phyloP scores from a whole-genome alignment of 2,329 filamentous ascomycete genomes.

The Xylaria sp. region DNA sequence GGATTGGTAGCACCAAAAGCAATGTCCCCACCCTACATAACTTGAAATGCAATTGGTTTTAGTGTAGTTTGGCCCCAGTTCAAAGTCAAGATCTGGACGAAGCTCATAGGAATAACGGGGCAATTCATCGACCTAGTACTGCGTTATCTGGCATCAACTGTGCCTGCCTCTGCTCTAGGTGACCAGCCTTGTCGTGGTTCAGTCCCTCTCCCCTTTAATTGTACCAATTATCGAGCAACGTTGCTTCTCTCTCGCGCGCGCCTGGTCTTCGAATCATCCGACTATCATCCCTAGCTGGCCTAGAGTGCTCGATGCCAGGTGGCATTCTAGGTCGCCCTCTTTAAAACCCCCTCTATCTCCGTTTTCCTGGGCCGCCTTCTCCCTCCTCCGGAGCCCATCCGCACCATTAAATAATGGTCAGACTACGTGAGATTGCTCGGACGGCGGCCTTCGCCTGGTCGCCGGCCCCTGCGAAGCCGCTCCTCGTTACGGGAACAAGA shows the following conservation, averaged over 20 bases:
- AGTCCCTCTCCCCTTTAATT: constrained; percentile 4
- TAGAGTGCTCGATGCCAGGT: constrained; percentile 51
- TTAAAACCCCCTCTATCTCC: constrained; percentile 26
- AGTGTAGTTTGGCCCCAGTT: constrained; percentile 1
- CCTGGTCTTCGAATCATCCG: constrained; percentile 29
- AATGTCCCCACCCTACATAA: constrained; percentile 19
- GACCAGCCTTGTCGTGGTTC: constrained; percentile 25
- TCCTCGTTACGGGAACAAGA: constrained; percentile 92
- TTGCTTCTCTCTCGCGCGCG: constrained; percentile 26
- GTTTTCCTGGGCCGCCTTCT: constrained; percentile 43
- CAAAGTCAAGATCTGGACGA: constrained; percentile 13
- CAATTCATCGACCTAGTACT: constrained; percentile 24
- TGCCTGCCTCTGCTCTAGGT: constrained; percentile 6
- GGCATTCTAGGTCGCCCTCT: constrained; percentile 42
- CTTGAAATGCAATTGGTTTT: constrained; percentile 12
- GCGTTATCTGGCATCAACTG: constrained; percentile 43
- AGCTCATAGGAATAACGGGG: constrained; percentile 34
- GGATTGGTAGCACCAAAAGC: constrained; percentile 7
- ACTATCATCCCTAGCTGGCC: constrained; percentile 47
- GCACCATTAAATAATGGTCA: constrained; percentile 76
- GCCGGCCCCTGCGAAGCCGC: constrained; percentile 78
- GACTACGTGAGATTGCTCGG: constrained; percentile 93
- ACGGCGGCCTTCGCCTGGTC: constrained; percentile 99
- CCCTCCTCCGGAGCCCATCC: constrained; percentile 38
- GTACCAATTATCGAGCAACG: constrained; percentile 19